phyloP scores from a whole-genome alignment of 768 basidiomycete species.

The Leccinum broughii region DNA sequence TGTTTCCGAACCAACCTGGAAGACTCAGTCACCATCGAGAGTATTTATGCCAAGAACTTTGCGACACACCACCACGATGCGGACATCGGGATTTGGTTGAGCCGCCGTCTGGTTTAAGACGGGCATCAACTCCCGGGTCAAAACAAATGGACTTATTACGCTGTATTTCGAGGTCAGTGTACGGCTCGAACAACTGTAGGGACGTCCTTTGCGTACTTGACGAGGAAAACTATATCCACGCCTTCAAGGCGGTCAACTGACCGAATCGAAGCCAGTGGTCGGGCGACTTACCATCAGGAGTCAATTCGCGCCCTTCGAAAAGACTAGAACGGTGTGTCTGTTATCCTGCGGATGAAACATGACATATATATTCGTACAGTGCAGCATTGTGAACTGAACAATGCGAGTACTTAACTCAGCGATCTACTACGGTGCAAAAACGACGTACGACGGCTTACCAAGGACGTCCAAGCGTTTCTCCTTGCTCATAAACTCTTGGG shows the following conservation, averaged over 20 bases:
- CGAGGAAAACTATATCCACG: conserved; percentile 39
- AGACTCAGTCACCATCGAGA: not conserved
- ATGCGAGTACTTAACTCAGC: conserved; percentile 1
- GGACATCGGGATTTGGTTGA: conserved; percentile 52
- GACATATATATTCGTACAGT: conserved; percentile 34
- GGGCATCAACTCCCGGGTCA: conserved; percentile 56
- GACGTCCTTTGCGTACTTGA: conserved; percentile 39
- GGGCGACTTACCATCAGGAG: conserved; percentile 28
- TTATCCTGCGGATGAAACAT: conserved; percentile 1
- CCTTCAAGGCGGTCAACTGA: conserved; percentile 28
- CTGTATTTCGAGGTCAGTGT: conserved; percentile 21
- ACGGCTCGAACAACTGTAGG: not conserved
- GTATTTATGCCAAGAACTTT: not conserved
- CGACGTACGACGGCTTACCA: conserved; percentile 31
- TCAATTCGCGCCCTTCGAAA: conserved; percentile 20
- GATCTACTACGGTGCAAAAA: not conserved
- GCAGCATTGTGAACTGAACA: conserved; percentile 57
- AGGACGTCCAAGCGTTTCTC: conserved; percentile 58
- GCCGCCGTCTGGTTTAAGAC: conserved; percentile 50
- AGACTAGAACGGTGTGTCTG: conserved; percentile 21
- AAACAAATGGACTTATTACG: conserved; percentile 54
- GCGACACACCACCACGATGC: conserved; percentile 53
- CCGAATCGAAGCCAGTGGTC: too few species aligned
- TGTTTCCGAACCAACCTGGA: conserved; percentile 36
- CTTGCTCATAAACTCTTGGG: conserved; percentile 47